A percentile compares a stretch with the other conserved stretches of the same genome.
Evolutionary conservation across 805 yeast genomes (phyloP).

Genomic region (Clavispora carvajalis): DNA sequence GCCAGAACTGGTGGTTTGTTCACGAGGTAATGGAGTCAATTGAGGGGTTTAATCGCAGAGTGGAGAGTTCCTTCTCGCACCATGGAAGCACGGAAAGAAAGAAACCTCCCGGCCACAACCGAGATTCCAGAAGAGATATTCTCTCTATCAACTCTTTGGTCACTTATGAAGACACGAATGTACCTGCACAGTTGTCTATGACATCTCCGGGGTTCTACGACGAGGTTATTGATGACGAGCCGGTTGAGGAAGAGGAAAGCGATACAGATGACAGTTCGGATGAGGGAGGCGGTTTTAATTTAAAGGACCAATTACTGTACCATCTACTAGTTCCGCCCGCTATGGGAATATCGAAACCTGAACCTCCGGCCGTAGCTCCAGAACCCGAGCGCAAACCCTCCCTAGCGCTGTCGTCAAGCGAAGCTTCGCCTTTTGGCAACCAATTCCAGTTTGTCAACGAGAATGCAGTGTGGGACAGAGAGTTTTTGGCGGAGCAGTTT

Average conservation of each 20-base stretch:
- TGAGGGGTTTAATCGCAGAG: slow-evolving; percentile 2
- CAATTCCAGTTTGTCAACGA: neutral
- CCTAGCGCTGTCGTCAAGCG: neutral
- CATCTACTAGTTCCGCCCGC: neutral
- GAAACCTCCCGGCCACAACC: neutral
- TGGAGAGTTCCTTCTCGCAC: neutral
- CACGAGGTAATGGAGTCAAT: slow-evolving; percentile 10
- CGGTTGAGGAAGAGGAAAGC: slow-evolving; percentile 5
- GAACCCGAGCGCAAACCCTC: neutral
- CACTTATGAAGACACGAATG: slow-evolving; percentile 8
- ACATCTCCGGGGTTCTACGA: slow-evolving; percentile 16
- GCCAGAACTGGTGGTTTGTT: slow-evolving; percentile 15
- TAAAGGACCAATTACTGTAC: neutral
- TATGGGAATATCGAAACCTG: neutral
- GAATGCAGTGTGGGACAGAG: neutral
- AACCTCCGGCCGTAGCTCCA: neutral
- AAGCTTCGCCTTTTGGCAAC: neutral
- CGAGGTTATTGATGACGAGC: slow-evolving; percentile 10
- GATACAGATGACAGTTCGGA: neutral
- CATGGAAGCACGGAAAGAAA: neutral
- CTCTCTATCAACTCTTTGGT: slow-evolving; percentile 10
- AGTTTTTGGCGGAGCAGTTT: neutral
- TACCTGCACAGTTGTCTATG: slow-evolving; percentile 12
- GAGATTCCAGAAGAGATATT: neutral
- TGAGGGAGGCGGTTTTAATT: neutral